Percentiles rank a stretch among this genome's conserved stretches.
These are phyloP conservation scores for Colletotrichum gloeosporioides DNA, from an alignment of 2,329 filamentous ascomycete species.

Conservation along the genomic window DNA sequence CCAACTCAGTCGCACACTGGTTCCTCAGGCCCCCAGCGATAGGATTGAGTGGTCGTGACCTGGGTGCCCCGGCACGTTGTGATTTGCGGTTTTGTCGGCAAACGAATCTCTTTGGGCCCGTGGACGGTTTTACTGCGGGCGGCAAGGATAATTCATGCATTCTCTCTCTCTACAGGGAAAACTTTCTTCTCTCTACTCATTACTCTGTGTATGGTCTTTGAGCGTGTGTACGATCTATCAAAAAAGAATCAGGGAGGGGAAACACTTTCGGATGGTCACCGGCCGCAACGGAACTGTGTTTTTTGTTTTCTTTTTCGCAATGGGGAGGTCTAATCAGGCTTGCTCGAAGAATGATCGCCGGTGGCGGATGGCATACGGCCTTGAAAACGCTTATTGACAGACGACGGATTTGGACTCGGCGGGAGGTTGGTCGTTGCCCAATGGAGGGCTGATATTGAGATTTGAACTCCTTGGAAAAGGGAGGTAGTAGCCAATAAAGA, in stretches of 20 bases:
- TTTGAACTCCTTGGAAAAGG: slow-evolving; percentile 24
- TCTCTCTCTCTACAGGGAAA: slow-evolving; percentile 9
- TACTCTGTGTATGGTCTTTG: slow-evolving; percentile 24
- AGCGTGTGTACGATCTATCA: slow-evolving; percentile 25
- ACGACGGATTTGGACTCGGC: slow-evolving; percentile 13
- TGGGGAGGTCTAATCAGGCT: slow-evolving; percentile 18
- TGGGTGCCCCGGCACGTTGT: slow-evolving; percentile 1
- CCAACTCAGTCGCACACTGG: not conserved
- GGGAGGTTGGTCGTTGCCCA: slow-evolving; percentile 22
- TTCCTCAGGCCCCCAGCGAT: not conserved
- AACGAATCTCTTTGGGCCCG: slow-evolving; percentile 23
- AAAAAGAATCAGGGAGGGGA: slow-evolving; percentile 24
- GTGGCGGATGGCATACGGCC: slow-evolving; percentile 16
- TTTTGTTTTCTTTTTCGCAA: slow-evolving; percentile 25
- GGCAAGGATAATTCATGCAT: slow-evolving; percentile 21
- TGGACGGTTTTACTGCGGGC: slow-evolving; percentile 11
- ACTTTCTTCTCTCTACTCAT: slow-evolving; percentile 24
- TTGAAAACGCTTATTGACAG: slow-evolving; percentile 21
- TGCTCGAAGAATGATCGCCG: slow-evolving; percentile 21
- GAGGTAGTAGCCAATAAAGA: slow-evolving; percentile 19
- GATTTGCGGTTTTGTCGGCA: slow-evolving; percentile 16
- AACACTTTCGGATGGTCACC: slow-evolving; percentile 24
- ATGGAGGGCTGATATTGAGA: slow-evolving; percentile 21
- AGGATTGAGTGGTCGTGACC: not conserved
- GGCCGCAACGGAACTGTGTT: slow-evolving; percentile 23